Percentiles rank a stretch among this genome's conserved stretches.
Evolutionary conservation across 179 eudicot species (phyloP).

Genomic region (Beta lomatogona): DNA sequence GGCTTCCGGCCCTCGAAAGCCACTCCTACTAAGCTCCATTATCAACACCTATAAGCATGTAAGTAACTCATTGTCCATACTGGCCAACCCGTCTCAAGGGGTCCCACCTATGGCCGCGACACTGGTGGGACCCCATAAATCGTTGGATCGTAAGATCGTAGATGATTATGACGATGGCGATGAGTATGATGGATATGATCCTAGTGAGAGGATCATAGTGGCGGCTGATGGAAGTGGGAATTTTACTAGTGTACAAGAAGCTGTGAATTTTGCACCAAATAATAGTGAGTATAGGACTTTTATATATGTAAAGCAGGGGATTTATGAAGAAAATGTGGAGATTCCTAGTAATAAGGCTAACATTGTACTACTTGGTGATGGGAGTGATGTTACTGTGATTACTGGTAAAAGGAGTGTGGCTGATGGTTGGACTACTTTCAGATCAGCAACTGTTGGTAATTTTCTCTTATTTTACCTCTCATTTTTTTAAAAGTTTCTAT

Average conservation of each 20-base stretch:
- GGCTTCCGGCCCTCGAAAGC: constrained; percentile 61
- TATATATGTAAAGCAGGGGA: constrained; percentile 64
- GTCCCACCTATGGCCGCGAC: constrained; percentile 2
- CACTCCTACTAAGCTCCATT: constrained; percentile 44
- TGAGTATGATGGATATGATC: constrained; percentile 24
- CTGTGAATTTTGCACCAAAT: constrained; percentile 73
- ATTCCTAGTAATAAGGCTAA: constrained; percentile 75
- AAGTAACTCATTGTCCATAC: constrained; percentile 72
- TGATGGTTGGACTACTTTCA: constrained; percentile 93
- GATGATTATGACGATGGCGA: constrained; percentile 3
- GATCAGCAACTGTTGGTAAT: constrained; percentile 85
- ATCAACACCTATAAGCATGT: constrained; percentile 54
- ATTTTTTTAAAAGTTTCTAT: too few species aligned
- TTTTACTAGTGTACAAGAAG: constrained; percentile 67
- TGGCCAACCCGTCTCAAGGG: constrained; percentile 28
- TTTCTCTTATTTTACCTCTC: background rate
- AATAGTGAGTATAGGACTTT: constrained; percentile 63
- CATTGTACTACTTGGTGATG: constrained; percentile 82
- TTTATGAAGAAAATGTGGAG: constrained; percentile 79
- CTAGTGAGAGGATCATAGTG: constrained; percentile 44
- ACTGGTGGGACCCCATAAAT: background rate
- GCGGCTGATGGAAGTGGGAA: constrained; percentile 85
- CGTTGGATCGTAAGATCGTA: constrained; percentile 17
- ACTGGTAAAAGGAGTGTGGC: constrained; percentile 67
- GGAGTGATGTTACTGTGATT: constrained; percentile 61